phyloP scores from a whole-genome alignment of 1,139 yeast genomes.

The Saccharomycopsis hybrid region DNA sequence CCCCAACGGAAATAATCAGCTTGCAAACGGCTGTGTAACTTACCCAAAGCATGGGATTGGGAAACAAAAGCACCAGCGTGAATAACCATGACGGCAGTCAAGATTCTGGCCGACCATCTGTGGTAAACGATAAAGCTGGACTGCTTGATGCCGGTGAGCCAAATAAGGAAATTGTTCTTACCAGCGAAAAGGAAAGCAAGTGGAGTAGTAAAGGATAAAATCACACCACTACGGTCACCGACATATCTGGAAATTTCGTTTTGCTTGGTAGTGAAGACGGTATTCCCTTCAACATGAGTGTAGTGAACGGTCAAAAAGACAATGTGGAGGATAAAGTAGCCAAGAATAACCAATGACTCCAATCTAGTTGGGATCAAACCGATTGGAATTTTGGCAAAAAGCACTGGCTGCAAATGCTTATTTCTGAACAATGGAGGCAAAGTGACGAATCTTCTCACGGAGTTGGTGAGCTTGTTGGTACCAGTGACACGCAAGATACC shows the following conservation, averaged over 20 bases:
- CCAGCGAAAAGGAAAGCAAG: conserved; percentile 51
- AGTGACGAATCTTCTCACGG: conserved; percentile 18
- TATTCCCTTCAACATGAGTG: conserved; percentile 16
- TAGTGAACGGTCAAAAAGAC: conserved; percentile 35
- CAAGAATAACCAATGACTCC: conserved; percentile 45
- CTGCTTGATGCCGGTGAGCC: conserved; percentile 61
- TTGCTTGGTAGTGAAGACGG: conserved; percentile 33
- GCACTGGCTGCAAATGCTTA: conserved; percentile 12
- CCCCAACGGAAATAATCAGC: conserved; percentile 48
- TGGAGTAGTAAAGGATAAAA: conserved; percentile 45
- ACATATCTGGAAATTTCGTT: conserved; percentile 47
- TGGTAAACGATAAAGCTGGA: conserved; percentile 58
- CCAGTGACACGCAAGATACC: conserved; percentile 21
- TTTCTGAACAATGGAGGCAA: neutral
- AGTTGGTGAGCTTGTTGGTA: conserved; percentile 22
- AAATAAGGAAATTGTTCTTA: conserved; percentile 59
- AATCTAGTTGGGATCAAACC: conserved; percentile 48
- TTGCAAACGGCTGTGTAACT: conserved; percentile 30
- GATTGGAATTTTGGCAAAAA: conserved; percentile 27
- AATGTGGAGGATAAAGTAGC: conserved; percentile 41
- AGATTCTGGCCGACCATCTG: conserved; percentile 55
- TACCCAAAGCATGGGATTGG: conserved; percentile 31
- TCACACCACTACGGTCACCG: conserved; percentile 56
- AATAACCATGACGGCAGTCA: conserved; percentile 34
- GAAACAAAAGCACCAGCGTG: conserved; percentile 49